phyloP scores from a whole-genome alignment of 2,329 filamentous ascomycete species.

The Diplodia sapinea region DNA sequence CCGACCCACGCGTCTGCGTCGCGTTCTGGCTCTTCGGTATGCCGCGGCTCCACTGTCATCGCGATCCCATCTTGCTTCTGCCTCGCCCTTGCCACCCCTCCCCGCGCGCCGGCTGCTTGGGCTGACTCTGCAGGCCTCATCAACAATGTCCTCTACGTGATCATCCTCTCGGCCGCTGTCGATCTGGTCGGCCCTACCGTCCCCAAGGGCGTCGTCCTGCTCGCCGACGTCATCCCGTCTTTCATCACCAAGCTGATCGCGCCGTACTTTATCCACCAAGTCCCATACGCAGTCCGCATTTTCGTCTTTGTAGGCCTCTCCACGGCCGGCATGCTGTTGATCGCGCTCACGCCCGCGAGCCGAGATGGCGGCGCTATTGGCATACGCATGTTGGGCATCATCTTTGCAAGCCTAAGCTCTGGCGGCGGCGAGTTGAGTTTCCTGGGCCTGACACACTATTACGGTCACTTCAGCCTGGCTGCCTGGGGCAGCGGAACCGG shows the following conservation, averaged over 20 bases:
- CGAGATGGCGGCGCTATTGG: slow-evolving; percentile 66
- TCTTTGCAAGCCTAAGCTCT: slow-evolving; percentile 82
- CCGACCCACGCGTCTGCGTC: slow-evolving; percentile 72
- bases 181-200: slow-evolving; percentile 87
- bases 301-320: slow-evolving; percentile 76
- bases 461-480: slow-evolving; percentile 83
- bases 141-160: slow-evolving; percentile 97
- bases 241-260: slow-evolving; percentile 87
- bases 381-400: slow-evolving; percentile 80
- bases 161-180: slow-evolving; percentile 92
- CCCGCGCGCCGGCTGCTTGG: neutral
- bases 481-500: slow-evolving; percentile 94
- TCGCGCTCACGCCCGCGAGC: slow-evolving; percentile 75
- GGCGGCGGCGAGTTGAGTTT: slow-evolving; percentile 92
- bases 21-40: slow-evolving; percentile 96
- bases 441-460: slow-evolving; percentile 89
- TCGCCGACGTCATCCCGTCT: slow-evolving; percentile 89
- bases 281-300: slow-evolving; percentile 80
- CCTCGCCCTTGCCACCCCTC: neutral
- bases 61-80: slow-evolving; percentile 6
- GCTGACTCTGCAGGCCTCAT: slow-evolving; percentile 69
- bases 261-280: slow-evolving; percentile 89
- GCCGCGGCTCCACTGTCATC: slow-evolving; percentile 55
- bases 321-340: slow-evolving; percentile 83
- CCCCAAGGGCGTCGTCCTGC: slow-evolving; percentile 89